Base-by-base conservation (phyloP, 139 green algal genomes). In the Chlorella sorokiniana region DNA sequence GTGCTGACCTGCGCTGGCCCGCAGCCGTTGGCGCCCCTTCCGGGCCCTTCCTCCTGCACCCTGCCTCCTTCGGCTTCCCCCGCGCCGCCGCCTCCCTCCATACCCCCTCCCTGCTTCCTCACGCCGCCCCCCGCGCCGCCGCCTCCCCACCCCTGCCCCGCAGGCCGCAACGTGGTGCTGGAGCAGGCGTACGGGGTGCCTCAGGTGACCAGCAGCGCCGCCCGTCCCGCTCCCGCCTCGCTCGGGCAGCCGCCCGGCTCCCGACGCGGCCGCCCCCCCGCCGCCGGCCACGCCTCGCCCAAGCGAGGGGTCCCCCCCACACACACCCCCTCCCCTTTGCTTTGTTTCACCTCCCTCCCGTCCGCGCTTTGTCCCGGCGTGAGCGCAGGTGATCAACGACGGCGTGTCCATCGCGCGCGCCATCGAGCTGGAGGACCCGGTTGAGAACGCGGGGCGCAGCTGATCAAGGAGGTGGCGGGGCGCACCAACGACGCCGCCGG, bases 401-500 rank as follows among this genome's bases (percentile, higher is more conserved):
- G 96, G 96, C 42, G 96, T 99, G 45, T 97, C 95, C 70, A 99
- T 99, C 73, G 96, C 96, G 0, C 91, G 96, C 42, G 96, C 95
- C 61, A 99, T 99, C 73, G 96, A 99, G 81, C 90, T 99, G 75
- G 78, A 89, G 59, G 95, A 98, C 81, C 85, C 96, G 31, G 92
- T 98, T 61, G 96, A 99, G 91, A 99, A 99, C 72, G 96, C 96
- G 18, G 96, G 22, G 96, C 96, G 1, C 96, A 98, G 91, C 93
- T 99, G 18, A 98, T 99, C 90, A 98, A 98, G 88, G 96, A 99
- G 91, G 91, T 98, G 61, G 96, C 96, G 41, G 96, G 96, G 63
- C 92, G 92, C 73, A 98, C 96, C 79, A 99, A 99, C 86, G 96
- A 99, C 85, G 90, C 94, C 45, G 96, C 96, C 40, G 96, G 96